These are phyloP conservation scores for Corynascus novoguineensis DNA, from an alignment of 495 filamentous ascomycete species.

Conservation along the genomic window DNA sequence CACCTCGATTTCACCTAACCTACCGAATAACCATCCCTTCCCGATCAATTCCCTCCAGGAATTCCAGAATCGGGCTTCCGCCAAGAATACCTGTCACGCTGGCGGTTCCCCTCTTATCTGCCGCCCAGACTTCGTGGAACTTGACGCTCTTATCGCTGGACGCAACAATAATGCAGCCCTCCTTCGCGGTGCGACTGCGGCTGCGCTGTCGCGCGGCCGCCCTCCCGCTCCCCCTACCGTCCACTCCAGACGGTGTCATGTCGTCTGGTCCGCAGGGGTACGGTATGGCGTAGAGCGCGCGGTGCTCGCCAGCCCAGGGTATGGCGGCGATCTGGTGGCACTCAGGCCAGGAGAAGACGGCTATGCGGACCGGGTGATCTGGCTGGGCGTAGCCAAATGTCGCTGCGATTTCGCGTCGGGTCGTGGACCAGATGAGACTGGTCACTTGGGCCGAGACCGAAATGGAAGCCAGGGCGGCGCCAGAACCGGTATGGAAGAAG, in stretches of 20 bases:
- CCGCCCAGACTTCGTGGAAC: conserved; percentile 91
- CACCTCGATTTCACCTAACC: conserved; percentile 1
- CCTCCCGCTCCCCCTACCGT: neutral
- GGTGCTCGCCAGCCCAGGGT: conserved; percentile 78
- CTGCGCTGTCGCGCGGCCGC: conserved; percentile 7
- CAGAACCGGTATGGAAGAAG: conserved; percentile 85
- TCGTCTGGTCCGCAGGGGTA: conserved; percentile 56
- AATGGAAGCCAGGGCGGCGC: conserved; percentile 82
- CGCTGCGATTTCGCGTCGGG: conserved; percentile 78
- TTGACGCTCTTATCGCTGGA: conserved; percentile 91
- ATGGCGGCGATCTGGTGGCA: conserved; percentile 84
- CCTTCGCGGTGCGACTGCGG: conserved; percentile 56
- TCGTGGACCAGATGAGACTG: conserved; percentile 83
- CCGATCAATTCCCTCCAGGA: conserved; percentile 76
- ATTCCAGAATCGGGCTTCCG: conserved; percentile 83
- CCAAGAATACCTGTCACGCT: conserved; percentile 64
- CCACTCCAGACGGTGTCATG: conserved; percentile 9
- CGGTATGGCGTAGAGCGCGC: conserved; percentile 68
- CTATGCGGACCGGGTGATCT: conserved; percentile 85
- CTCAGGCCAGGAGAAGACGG: conserved; percentile 92
- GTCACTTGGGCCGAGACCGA: conserved; percentile 92
- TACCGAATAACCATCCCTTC: conserved; percentile 58
- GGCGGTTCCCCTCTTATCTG: conserved; percentile 51
- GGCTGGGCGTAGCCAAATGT: conserved; percentile 96
- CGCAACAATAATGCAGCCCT: conserved; percentile 91